These are phyloP conservation scores for Vaccinium corymbosum DNA, from an alignment of 148 eudicot species.

Conservation along the genomic window DNA sequence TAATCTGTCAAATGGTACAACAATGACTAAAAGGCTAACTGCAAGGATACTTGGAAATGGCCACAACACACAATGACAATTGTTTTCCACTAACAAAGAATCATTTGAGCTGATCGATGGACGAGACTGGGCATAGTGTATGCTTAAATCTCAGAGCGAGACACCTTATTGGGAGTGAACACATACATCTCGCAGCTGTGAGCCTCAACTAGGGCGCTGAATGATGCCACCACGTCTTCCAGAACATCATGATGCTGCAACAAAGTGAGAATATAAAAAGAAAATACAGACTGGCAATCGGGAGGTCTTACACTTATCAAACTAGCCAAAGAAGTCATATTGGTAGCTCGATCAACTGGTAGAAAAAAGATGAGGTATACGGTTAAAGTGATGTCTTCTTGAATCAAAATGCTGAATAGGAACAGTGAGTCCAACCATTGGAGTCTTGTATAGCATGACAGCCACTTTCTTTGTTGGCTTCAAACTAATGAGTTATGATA, in stretches of 20 bases:
- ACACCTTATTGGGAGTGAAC: conserved; percentile 51
- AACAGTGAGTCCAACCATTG: background rate
- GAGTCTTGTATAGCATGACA: background rate
- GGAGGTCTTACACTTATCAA: background rate
- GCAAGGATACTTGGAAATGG: background rate
- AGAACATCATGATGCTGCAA: conserved; percentile 61
- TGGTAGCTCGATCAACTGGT: background rate
- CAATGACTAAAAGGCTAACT: background rate
- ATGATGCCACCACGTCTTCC: conserved; percentile 50
- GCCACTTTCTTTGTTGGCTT: background rate
- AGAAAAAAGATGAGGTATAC: background rate
- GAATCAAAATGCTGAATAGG: background rate
- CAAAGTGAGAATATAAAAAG: background rate
- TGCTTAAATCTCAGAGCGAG: conserved; percentile 24
- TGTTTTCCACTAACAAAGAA: background rate
- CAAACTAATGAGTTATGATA: background rate
- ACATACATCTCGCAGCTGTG: conserved; percentile 78
- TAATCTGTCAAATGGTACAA: background rate
- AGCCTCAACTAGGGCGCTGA: conserved; percentile 52
- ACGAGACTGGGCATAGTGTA: background rate
- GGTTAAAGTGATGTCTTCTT: background rate
- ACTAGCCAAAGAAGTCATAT: background rate
- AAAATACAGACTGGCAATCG: background rate
- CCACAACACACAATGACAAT: background rate
- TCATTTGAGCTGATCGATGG: background rate